These are phyloP conservation scores for Colletotrichum lentis DNA, from an alignment of 2,329 filamentous ascomycete genomes.

Conservation along the genomic window DNA sequence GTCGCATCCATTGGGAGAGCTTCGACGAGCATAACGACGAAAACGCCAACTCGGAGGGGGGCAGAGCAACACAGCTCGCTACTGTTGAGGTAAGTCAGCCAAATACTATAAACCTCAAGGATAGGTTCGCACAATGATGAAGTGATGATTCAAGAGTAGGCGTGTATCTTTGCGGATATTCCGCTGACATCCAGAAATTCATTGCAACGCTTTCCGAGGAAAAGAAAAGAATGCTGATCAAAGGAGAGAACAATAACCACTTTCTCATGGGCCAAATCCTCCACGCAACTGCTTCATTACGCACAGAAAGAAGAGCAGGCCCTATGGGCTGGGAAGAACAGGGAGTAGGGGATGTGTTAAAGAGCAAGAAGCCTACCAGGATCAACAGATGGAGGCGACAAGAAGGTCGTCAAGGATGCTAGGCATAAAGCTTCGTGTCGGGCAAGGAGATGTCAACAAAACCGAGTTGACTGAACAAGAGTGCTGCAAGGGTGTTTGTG, in stretches of 20 bases:
- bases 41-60: background rate
- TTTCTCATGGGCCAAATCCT: too few species aligned
- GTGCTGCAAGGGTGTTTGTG: background rate
- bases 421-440: slow-evolving; percentile 50
- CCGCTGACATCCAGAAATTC: background rate
- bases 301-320: background rate
- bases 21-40: background rate
- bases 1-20: slow-evolving; percentile 21
- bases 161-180: background rate
- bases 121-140: background rate
- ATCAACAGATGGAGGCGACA: background rate
- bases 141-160: too few species aligned
- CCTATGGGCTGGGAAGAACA: background rate
- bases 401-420: slow-evolving; percentile 47
- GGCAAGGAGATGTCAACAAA: background rate
- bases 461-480: background rate
- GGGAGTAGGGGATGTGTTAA: background rate
- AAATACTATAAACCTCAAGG: background rate
- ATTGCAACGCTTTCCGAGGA: background rate
- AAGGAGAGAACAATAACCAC: background rate
- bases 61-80: background rate
- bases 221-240: background rate
- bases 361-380: slow-evolving; percentile 9
- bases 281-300: background rate
- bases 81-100: background rate